Evolutionary conservation across 2,329 filamentous ascomycete species (phyloP).

Genomic region (Trichoderma sp.): DNA sequence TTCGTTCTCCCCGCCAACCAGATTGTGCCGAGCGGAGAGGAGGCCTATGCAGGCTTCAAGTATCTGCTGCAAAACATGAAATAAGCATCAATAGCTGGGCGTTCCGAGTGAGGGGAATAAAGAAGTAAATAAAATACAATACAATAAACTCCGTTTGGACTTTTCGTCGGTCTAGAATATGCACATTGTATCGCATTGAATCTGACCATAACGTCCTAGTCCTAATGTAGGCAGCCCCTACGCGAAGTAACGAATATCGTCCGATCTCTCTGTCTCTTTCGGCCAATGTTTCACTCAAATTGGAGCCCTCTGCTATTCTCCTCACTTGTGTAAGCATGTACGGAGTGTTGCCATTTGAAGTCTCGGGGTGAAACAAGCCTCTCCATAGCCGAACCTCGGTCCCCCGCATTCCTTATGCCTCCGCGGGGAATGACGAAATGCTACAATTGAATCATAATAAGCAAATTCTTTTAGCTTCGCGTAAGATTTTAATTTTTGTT

Average conservation of each 20-base stretch:
- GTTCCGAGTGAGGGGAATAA: neutral
- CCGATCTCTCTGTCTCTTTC: neutral
- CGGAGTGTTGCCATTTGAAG: neutral
- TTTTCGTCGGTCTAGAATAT: neutral
- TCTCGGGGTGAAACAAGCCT: neutral
- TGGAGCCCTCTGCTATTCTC: neutral
- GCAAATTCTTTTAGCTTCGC: neutral
- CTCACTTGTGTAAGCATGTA: neutral
- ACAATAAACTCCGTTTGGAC: neutral
- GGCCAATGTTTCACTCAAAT: neutral
- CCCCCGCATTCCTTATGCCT: neutral
- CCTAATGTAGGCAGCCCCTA: neutral
- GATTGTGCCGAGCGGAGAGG: constrained; percentile 43
- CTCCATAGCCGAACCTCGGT: neutral
- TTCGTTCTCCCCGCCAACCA: constrained; percentile 43
- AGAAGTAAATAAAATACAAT: neutral
- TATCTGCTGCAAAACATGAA: constrained; percentile 53
- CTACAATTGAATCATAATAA: neutral
- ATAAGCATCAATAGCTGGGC: constrained; percentile 20
- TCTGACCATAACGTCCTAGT: neutral
- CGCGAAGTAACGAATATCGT: neutral
- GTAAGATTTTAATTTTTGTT: neutral
- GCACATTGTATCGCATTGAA: neutral
- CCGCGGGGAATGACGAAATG: neutral
- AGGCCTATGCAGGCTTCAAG: constrained; percentile 50